A percentile compares a stretch with the other conserved stretches of the same genome.
phyloP scores from a whole-genome alignment of 768 basidiomycete species.

The Phanerochaete sordida region DNA sequence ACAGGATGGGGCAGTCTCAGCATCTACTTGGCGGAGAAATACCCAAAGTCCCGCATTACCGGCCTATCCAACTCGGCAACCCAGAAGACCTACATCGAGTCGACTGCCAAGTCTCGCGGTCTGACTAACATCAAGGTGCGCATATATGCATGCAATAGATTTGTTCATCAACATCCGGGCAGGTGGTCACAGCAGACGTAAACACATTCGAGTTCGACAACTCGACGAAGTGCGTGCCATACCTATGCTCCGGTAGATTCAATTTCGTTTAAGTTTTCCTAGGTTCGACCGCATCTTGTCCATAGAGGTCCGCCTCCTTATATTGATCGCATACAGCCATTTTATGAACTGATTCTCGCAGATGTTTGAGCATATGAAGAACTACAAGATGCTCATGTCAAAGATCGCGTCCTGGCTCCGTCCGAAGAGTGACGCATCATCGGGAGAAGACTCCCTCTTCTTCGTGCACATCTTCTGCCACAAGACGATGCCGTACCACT shows the following conservation, averaged over 20 bases:
- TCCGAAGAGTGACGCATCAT: slow-evolving; percentile 27
- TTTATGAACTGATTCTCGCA: slow-evolving; percentile 20
- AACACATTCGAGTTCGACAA: slow-evolving; percentile 57
- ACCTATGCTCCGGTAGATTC: background rate
- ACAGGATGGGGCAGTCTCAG: slow-evolving; percentile 72
- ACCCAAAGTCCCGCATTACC: slow-evolving; percentile 58
- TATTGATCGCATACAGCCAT: background rate
- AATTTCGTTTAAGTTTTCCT: background rate
- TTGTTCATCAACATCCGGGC: background rate
- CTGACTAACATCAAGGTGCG: slow-evolving; percentile 45
- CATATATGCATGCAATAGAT: background rate
- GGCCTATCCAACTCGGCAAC: slow-evolving; percentile 67
- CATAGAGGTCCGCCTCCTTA: slow-evolving; percentile 47
- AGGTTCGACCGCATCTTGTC: slow-evolving; percentile 72
- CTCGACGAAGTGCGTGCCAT: slow-evolving; percentile 35
- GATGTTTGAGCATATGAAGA: slow-evolving; percentile 81
- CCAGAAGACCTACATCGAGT: slow-evolving; percentile 63
- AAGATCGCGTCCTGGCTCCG: slow-evolving; percentile 67
- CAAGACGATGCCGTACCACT: slow-evolving; percentile 59
- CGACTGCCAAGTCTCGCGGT: slow-evolving; percentile 42
- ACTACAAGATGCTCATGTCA: slow-evolving; percentile 56
- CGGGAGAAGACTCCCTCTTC: slow-evolving; percentile 41
- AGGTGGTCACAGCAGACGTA: slow-evolving; percentile 70
- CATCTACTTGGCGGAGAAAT: slow-evolving; percentile 65
- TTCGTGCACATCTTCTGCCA: slow-evolving; percentile 77